Percentiles rank a stretch among this genome's conserved stretches.
Evolutionary conservation across 2,329 filamentous ascomycete species (phyloP).

Genomic region (Pseudogymnoascus sp.): DNA sequence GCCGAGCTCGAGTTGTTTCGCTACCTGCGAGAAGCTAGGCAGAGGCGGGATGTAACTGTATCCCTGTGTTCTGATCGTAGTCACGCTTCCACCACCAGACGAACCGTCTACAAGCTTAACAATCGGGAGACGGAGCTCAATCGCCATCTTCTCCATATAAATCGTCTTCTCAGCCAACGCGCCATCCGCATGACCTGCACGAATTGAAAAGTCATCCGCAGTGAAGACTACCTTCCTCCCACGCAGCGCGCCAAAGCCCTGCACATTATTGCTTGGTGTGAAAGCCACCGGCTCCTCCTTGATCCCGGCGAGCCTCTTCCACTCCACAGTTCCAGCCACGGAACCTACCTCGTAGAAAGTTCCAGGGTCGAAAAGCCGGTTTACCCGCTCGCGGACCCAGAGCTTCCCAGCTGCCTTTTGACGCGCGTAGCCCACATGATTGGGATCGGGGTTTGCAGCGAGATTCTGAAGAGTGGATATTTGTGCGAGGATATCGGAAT

Average conservation of each 20-base stretch:
- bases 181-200: slow-evolving; percentile 59
- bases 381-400: slow-evolving; percentile 57
- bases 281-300: slow-evolving; percentile 46
- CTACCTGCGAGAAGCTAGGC: slow-evolving; percentile 45
- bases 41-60: slow-evolving; percentile 57
- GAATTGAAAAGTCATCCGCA: slow-evolving; percentile 57
- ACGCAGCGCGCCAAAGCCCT: slow-evolving; percentile 49
- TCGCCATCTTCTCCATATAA: slow-evolving; percentile 56
- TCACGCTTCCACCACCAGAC: slow-evolving; percentile 57
- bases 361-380: slow-evolving; percentile 49
- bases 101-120: slow-evolving; percentile 60
- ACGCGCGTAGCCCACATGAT: slow-evolving; percentile 52
- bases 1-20: slow-evolving; percentile 54
- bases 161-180: slow-evolving; percentile 51
- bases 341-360: slow-evolving; percentile 56
- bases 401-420: slow-evolving; percentile 60
- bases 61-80: slow-evolving; percentile 48
- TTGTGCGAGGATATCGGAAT: slow-evolving; percentile 55
- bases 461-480: slow-evolving; percentile 45
- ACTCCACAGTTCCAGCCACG: slow-evolving; percentile 52
- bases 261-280: slow-evolving; percentile 56
- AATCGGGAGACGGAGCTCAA: slow-evolving; percentile 52
- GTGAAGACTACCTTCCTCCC: slow-evolving; percentile 54
- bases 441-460: slow-evolving; percentile 48
- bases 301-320: slow-evolving; percentile 42